phyloP scores from a whole-genome alignment of 1,284 basidiomycete species.

The Rhizoctonia solani region DNA sequence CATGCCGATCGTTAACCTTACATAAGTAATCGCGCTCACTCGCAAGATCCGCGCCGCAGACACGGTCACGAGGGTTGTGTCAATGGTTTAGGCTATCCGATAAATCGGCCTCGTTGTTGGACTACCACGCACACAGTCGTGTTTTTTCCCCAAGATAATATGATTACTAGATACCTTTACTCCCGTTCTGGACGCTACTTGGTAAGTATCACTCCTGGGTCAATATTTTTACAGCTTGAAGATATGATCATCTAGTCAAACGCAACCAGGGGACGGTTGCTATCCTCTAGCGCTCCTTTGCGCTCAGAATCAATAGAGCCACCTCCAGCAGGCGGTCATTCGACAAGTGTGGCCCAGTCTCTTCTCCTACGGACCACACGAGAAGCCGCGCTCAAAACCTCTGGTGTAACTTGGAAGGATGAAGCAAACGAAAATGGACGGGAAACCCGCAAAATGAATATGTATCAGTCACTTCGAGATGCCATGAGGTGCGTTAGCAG shows the following conservation, averaged over 20 bases:
- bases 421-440: constrained; percentile 60
- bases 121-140: not conserved
- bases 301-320: constrained; percentile 47
- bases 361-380: constrained; percentile 62
- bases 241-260: not conserved
- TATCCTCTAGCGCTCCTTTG: not conserved
- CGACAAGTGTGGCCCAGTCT: constrained; percentile 69
- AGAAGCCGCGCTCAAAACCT: constrained; percentile 70
- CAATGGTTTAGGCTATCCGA: not conserved
- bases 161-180: constrained; percentile 21
- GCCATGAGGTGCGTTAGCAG: constrained; percentile 75
- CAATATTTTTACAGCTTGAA: not conserved
- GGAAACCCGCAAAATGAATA: constrained; percentile 88
- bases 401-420: constrained; percentile 70
- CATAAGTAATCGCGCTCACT: constrained; percentile 20
- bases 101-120: not conserved
- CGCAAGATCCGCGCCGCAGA: constrained; percentile 28
- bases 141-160: not conserved
- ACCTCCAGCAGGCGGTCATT: constrained; percentile 72
- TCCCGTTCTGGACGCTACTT: not conserved
- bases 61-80: constrained; percentile 20
- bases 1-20: constrained; percentile 17
- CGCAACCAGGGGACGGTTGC: not conserved
- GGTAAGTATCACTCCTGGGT: not conserved
- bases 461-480: constrained; percentile 88